Base-by-base conservation (phyloP, 2,329 filamentous ascomycete species). In the Ophiostoma sp. region DNA sequence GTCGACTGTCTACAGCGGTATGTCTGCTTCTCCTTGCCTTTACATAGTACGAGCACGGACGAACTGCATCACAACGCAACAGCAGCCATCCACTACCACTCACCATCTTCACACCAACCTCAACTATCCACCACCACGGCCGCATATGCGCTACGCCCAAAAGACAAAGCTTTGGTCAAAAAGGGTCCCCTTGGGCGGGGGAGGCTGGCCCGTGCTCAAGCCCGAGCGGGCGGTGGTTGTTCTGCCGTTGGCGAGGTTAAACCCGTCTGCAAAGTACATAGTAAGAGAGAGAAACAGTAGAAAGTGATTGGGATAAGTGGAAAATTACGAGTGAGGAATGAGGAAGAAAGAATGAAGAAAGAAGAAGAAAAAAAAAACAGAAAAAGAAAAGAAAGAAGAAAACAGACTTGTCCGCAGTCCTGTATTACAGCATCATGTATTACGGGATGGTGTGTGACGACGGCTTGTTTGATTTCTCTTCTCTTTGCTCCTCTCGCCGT, bases 201-300 rank as follows among this genome's bases (percentile, higher is more conserved):
- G 65, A 67, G 65, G 10, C 23, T 67, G 65, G 65, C 23, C 65
- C 39, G 65, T 67, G 65, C 65, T 44, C 65, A 48, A 44, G 65
- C 65, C 36, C 65, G 15, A 67, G 65, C 65, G 62, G 62, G 33
- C 33, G 62, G 62, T 65, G 62, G 62, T 65, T 23, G 60, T 36
- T n/a, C 17, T 64, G 60, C 27, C 31, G 62, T 39, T 48, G 44
- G 44, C 44, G 44, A 48, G 31, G 60, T 64, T n/a, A 62, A 64
- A 36, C 33, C 31, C 33, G 33, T 35, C 27, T 35, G 33, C 7
- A n/a, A 48, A n/a, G 1, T 36, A 64, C 31, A 31, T 27, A 62
- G 57, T 44, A 20, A 11, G 41, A 44, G 41, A 20, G 7, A 6
- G 7, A 6, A 20, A 20, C 17, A 20, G 41, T 62, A 64, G 23